Evolutionary conservation across 2,329 filamentous ascomycete genomes (phyloP).

Genomic region (Cladosporium oxysporum): DNA sequence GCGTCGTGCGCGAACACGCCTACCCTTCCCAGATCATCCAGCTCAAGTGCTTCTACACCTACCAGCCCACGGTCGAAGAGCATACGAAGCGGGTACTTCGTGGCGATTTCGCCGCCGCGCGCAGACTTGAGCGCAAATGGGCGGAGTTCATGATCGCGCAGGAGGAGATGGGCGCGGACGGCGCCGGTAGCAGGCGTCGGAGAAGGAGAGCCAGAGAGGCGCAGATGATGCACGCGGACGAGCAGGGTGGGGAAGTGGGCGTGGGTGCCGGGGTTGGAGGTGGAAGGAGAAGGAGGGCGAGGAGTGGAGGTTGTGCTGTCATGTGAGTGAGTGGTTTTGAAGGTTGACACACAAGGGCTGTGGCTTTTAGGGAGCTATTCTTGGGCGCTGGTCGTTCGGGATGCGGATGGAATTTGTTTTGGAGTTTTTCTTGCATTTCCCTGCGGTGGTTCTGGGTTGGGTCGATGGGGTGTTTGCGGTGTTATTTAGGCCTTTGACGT

Average conservation of each 20-base stretch:
- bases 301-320: constrained; percentile 51
- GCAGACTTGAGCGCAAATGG: constrained; percentile 86
- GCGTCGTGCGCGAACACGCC: constrained; percentile 42
- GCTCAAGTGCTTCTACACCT: constrained; percentile 92
- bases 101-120: constrained; percentile 73
- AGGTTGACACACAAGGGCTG: too few relatives aligned
- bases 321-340: constrained; percentile 42
- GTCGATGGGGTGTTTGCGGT: not conserved
- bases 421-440: not conserved
- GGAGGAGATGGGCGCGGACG: constrained; percentile 75
- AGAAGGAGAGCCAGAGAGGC: constrained; percentile 79
- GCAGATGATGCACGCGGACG: constrained; percentile 74
- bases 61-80: constrained; percentile 92
- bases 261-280: constrained; percentile 37
- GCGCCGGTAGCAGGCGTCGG: constrained; percentile 67
- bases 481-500: not conserved
- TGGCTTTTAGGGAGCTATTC: not conserved
- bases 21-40: constrained; percentile 79
- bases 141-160: constrained; percentile 89
- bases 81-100: constrained; percentile 82
- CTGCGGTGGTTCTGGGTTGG: not conserved
- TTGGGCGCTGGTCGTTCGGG: constrained; percentile 1
- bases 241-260: constrained; percentile 62
- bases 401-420: not conserved
- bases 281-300: constrained; percentile 48